A percentile compares a stretch with the other conserved stretches of the same genome.
phyloP scores from a whole-genome alignment of 2,329 filamentous ascomycete species.

The Xylariales sp. region DNA sequence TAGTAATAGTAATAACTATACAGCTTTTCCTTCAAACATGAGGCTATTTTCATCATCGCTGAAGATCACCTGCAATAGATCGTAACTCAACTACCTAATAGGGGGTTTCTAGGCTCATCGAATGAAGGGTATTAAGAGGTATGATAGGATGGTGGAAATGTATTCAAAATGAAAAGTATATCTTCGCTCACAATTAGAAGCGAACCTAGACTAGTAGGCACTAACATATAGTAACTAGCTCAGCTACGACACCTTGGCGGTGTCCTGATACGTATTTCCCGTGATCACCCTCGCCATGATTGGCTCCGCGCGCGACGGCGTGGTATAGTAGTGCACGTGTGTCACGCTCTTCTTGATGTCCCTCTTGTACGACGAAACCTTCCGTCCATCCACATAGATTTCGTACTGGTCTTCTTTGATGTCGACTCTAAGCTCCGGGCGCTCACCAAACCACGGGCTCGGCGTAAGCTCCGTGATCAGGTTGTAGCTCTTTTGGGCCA shows the following conservation, averaged over 20 bases:
- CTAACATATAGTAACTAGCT: not conserved
- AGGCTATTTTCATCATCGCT: no score
- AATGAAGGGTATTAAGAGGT: not conserved
- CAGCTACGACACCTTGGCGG: constrained; percentile 5
- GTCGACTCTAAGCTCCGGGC: constrained; percentile 29
- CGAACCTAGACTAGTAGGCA: not conserved
- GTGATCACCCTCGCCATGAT: constrained; percentile 34
- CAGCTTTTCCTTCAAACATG: no score
- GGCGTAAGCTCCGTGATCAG: constrained; percentile 28
- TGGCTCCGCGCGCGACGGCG: constrained; percentile 25
- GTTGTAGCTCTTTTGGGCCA: constrained; percentile 29
- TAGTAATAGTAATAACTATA: no score
- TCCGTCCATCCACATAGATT: constrained; percentile 28
- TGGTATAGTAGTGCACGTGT: constrained; percentile 35
- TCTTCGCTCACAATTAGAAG: not conserved
- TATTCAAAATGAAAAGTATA: not conserved
- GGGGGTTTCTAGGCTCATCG: not conserved
- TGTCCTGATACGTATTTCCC: constrained; percentile 29
- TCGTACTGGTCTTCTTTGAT: constrained; percentile 30
- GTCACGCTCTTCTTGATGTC: constrained; percentile 35
- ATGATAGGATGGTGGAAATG: not conserved
- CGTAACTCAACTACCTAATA: not conserved
- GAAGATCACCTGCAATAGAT: not conserved
- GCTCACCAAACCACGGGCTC: constrained; percentile 34
- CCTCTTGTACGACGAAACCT: constrained; percentile 17